phyloP scores from a whole-genome alignment of 805 yeast species.

The Metschnikowia shivogae region DNA sequence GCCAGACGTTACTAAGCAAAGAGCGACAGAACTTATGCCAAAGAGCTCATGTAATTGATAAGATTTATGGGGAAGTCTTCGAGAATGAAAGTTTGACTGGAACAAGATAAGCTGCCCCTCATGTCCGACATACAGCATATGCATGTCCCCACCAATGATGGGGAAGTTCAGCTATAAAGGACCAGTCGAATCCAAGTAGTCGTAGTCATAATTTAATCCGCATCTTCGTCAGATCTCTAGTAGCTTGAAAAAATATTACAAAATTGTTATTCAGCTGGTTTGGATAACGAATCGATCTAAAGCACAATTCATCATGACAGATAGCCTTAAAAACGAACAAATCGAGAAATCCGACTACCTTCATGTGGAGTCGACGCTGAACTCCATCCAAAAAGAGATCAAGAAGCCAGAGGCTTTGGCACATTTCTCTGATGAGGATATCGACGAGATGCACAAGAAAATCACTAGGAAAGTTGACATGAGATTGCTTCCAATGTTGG shows the following conservation, averaged over 20 bases:
- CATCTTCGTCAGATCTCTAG: too few relatives aligned
- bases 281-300: neutral
- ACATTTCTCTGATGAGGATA: conserved; percentile 37
- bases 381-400: neutral
- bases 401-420: conserved; percentile 30
- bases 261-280: neutral
- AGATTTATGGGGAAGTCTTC: too few relatives aligned
- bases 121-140: neutral
- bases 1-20: too few relatives aligned
- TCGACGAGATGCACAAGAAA: conserved; percentile 38
- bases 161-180: neutral
- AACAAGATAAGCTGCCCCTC: neutral
- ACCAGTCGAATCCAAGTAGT: neutral
- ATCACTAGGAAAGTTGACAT: conserved; percentile 47
- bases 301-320: neutral
- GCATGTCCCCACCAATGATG: neutral
- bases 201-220: too few relatives aligned
- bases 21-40: too few relatives aligned
- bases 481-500: conserved; percentile 47
- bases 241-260: neutral
- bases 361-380: conserved; percentile 9
- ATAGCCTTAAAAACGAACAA: conserved; percentile 1
- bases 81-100: too few relatives aligned
- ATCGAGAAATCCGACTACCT: conserved; percentile 8
- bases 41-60: too few relatives aligned